Percentiles rank a stretch among this genome's conserved stretches.
These are phyloP conservation scores for Microcyclosporella mali DNA, from an alignment of 2,329 filamentous ascomycete species.

Conservation along the genomic window DNA sequence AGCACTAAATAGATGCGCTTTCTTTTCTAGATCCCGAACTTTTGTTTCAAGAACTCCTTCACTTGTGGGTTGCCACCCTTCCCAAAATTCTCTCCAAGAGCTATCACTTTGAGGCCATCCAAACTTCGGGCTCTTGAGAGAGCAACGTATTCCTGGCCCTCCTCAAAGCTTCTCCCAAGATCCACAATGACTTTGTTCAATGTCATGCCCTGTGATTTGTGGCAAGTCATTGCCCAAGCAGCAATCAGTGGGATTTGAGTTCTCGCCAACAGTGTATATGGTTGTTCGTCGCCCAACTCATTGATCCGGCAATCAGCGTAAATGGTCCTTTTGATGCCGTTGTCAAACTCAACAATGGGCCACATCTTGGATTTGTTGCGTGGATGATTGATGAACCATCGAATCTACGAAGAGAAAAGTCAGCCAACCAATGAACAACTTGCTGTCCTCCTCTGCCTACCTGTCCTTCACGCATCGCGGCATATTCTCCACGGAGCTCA, in stretches of 20 bases:
- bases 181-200: conserved; percentile 54
- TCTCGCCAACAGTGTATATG: conserved; percentile 59
- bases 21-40: conserved; percentile 6
- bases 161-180: conserved; percentile 28
- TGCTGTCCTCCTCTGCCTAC: too few species aligned
- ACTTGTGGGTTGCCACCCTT: conserved; percentile 18
- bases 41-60: conserved; percentile 14
- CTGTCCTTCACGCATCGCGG: conserved; percentile 10
- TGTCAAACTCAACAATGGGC: conserved; percentile 51
- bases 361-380: conserved; percentile 15
- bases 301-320: conserved; percentile 47
- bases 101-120: conserved; percentile 42
- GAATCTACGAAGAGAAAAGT: too few species aligned
- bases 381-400: conserved; percentile 9
- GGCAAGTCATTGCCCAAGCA: conserved; percentile 54
- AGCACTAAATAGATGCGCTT: too few species aligned
- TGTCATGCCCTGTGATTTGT: conserved; percentile 59
- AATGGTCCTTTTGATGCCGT: conserved; percentile 44
- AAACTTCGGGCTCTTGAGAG: conserved; percentile 51
- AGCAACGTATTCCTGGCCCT: conserved; percentile 58
- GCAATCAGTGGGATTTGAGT: conserved; percentile 57
- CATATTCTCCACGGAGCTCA: conserved; percentile 16
- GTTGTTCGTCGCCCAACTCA: conserved; percentile 55
- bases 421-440: too few species aligned
- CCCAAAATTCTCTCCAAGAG: conserved; percentile 11